Evolutionary conservation across 345 rosid species (phyloP).

Genomic region (Erysimum cheiranthoides): DNA sequence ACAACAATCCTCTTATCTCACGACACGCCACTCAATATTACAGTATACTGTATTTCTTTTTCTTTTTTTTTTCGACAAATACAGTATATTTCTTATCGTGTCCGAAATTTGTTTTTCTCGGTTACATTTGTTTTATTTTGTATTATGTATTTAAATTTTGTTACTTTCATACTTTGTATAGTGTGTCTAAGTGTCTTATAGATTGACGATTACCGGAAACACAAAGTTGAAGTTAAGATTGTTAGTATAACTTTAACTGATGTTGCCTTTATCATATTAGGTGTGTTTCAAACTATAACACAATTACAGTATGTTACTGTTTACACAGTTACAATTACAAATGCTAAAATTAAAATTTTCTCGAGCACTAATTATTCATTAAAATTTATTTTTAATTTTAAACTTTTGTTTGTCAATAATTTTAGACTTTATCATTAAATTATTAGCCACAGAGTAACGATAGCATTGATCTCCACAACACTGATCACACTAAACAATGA

Average conservation of each 20-base stretch:
- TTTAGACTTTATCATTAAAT: not conserved
- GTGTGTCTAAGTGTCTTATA: not conserved
- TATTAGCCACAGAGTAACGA: not conserved
- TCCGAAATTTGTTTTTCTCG: not conserved
- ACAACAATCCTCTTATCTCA: slow-evolving; percentile 41
- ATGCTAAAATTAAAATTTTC: not conserved
- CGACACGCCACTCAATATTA: slow-evolving; percentile 28
- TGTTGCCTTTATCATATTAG: not conserved
- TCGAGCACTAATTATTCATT: not conserved
- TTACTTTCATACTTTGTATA: not conserved
- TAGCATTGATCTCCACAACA: slow-evolving; percentile 17
- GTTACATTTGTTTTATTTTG: not conserved
- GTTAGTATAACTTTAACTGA: not conserved
- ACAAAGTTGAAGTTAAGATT: not conserved
- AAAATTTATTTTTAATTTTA: too few relatives aligned
- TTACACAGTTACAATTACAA: not conserved
- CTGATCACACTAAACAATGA: slow-evolving; percentile 4
- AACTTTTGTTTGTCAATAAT: too few relatives aligned
- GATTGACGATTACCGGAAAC: not conserved
- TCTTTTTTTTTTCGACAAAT: not conserved
- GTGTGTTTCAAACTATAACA: not conserved
- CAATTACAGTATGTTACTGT: not conserved
- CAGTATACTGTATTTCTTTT: not conserved
- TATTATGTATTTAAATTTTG: not conserved
- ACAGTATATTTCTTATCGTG: not conserved